Percentiles rank a stretch among this genome's conserved stretches.
phyloP scores from a whole-genome alignment of 495 filamentous ascomycete genomes.

The Annulohypoxylon nitens region DNA sequence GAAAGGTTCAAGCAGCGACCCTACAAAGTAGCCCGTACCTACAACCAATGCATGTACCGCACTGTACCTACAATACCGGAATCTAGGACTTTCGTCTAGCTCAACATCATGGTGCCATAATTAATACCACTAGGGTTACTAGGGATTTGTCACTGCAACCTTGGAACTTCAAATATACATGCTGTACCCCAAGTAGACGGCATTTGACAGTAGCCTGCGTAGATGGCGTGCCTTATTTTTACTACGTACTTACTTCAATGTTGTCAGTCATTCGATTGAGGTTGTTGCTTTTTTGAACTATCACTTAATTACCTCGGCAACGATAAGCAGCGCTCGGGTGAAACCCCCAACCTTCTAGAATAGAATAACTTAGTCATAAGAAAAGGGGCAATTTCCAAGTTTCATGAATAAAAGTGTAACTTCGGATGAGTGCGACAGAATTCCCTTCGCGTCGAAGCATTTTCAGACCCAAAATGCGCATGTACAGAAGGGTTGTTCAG shows the following conservation, averaged over 20 bases:
- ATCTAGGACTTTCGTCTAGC: constrained; percentile 6
- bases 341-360: too few species aligned
- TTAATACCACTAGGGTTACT: constrained; percentile 9
- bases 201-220: neutral
- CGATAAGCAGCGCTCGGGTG: neutral
- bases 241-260: too few species aligned
- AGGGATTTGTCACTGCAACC: constrained; percentile 17
- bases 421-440: constrained; percentile 14
- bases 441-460: constrained; percentile 27
- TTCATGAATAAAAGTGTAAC: neutral
- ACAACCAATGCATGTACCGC: too few species aligned
- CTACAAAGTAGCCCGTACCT: neutral
- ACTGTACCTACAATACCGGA: neutral
- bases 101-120: constrained; percentile 19
- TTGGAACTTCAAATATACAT: neutral
- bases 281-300: neutral
- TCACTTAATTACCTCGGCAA: neutral
- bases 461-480: constrained; percentile 3
- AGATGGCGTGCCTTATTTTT: neutral
- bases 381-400: constrained; percentile 10
- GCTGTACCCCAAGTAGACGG: neutral
- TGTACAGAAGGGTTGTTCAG: constrained; percentile 30
- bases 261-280: too few species aligned
- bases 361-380: constrained; percentile 1
- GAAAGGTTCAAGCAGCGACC: constrained; percentile 6